A percentile compares a stretch with the other conserved stretches of the same genome.
Conservation (phyloP, 179 eudicot genomes). For the Beta macrorhiza region DNA sequence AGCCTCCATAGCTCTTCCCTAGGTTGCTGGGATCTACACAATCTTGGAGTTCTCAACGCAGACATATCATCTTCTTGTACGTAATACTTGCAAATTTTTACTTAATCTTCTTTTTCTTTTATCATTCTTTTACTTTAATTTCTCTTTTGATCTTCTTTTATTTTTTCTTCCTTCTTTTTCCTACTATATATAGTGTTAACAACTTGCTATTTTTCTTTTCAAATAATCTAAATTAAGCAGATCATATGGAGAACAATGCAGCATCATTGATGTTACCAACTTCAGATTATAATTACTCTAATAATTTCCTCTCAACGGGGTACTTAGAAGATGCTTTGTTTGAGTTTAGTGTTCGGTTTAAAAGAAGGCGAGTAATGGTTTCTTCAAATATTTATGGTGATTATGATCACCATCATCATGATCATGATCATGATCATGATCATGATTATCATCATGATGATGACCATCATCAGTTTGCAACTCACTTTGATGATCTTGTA, state of each 20-base stretch:
- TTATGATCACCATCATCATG: neutral
- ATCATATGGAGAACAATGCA: conserved; percentile 34
- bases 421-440: neutral
- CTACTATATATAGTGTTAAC: neutral
- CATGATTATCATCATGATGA: neutral
- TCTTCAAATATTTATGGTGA: conserved; percentile 17
- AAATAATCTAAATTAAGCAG: neutral
- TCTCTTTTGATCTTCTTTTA: neutral
- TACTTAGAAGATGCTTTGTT: conserved; percentile 82
- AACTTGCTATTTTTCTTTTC: neutral
- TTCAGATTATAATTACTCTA: conserved; percentile 14
- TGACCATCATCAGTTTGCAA: conserved; percentile 5
- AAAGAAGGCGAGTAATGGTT: conserved; percentile 48
- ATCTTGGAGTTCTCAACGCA: conserved; percentile 64
- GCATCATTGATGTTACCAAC: conserved; percentile 22
- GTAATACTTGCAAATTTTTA: too few relatives aligned
- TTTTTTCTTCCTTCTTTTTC: neutral
- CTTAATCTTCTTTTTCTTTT: too few relatives aligned
- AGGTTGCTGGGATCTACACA: conserved; percentile 40
- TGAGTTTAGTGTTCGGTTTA: conserved; percentile 51
- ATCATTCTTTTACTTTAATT: neutral
- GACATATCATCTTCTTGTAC: conserved; percentile 38
- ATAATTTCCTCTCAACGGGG: conserved; percentile 53
- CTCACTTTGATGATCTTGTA: conserved; percentile 33
- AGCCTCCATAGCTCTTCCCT: conserved; percentile 36